Base-by-base conservation (phyloP, 1,284 basidiomycete genomes). In the Trametes polyzona region DNA sequence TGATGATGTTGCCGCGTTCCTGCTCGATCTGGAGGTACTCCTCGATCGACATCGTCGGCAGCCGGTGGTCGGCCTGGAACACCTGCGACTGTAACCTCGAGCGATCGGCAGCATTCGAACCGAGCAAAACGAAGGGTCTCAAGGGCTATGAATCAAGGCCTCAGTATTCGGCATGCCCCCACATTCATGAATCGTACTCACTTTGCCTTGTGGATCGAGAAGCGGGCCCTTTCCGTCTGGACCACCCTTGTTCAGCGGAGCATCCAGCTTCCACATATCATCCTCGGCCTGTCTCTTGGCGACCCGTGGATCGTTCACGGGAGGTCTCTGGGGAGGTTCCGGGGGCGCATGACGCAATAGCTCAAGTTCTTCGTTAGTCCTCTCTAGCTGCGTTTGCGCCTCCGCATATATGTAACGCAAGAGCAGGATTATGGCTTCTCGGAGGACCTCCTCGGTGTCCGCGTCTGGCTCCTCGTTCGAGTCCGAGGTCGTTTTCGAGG, bases 21-120 rank as follows among this genome's bases (percentile, higher is more conserved):
- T 81, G 76, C 71, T 99, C 96, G 58, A 95, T 88, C 64, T 91
- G 87, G 21, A 99, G 82, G 69, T 96, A 98, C 73, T 99, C 93
- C 69, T 99, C 96, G 64, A 99, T 87, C 1, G 90, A 85, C 97
- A 99, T 98, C 0, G 94, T 96, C 3, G 96, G 96, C 27, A 99
- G 77, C 21, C 90, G 83, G 71, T 98, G 87, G n/a, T 83, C 84
- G 3, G 93, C 84, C 14, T 88, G 83, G 76, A 98, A 99, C 2
- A 98, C 95, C 67, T 93, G 86, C 0, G 81, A 74, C 67, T 88
- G 86, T 8, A 96, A 68, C 27, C 87, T 81, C 40, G 88, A 80
- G 51, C 93, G 86, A 59, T 92, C 83, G 3, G 81, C 73, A 32
- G 78, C 74, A 23, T 82, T 80, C 1, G 88, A 83, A 2, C 93